Conservation (phyloP, 345 rosid genomes). For the Citrus medica region DNA sequence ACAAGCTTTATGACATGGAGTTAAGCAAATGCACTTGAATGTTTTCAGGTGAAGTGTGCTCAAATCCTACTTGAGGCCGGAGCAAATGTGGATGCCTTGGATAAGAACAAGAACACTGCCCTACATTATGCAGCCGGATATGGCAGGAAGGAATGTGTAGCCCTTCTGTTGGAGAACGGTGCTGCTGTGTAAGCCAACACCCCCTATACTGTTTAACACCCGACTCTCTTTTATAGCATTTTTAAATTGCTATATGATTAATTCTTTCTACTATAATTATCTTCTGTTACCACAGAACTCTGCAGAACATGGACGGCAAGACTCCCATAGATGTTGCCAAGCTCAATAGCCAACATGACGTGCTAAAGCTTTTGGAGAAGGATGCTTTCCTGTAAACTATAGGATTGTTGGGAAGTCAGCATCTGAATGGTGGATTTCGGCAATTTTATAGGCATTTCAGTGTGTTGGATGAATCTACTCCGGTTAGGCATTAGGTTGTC, state of each 20-base stretch:
- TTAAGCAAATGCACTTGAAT: conserved; percentile 8
- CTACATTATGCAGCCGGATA: conserved; percentile 98
- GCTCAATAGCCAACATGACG: conserved; percentile 89
- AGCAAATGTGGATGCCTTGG: conserved; percentile 87
- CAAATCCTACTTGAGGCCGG: conserved; percentile 87
- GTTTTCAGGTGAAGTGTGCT: conserved; percentile 74
- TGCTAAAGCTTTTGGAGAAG: conserved; percentile 89
- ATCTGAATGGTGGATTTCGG: conserved; percentile 6
- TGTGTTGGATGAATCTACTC: conserved; percentile 5
- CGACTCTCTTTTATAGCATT: background rate
- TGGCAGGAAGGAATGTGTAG: conserved; percentile 93
- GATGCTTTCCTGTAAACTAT: conserved; percentile 76
- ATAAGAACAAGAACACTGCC: conserved; percentile 95
- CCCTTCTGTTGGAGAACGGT: conserved; percentile 83
- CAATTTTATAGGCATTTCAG: conserved; percentile 11
- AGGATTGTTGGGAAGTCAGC: background rate
- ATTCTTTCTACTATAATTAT: background rate
- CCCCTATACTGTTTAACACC: background rate
- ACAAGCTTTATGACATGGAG: background rate
- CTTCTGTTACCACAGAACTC: conserved; percentile 49
- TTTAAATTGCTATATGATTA: background rate
- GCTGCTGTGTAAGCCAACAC: conserved; percentile 88
- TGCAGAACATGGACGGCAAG: conserved; percentile 95
- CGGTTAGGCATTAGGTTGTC: background rate
- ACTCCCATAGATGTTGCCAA: conserved; percentile 96